Conservation (phyloP, 371 early-diverging fungal species). For the Mucor ambiguus region DNA sequence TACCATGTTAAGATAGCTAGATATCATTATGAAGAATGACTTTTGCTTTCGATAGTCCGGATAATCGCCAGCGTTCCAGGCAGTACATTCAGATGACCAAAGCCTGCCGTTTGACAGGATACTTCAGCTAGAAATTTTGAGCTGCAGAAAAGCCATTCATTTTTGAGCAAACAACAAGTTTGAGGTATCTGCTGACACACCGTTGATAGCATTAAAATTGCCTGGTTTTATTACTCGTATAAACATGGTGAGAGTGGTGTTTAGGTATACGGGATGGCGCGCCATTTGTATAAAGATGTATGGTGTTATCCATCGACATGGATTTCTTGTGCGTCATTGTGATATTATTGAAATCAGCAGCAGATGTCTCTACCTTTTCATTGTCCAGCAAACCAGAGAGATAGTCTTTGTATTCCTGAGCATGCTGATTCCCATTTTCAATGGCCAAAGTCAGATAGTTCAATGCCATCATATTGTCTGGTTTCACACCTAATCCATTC, state of each 20-base stretch:
- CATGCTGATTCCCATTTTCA: background rate
- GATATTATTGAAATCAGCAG: background rate
- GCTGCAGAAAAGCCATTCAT: too few relatives aligned
- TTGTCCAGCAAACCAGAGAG: background rate
- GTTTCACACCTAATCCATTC: conserved; percentile 2
- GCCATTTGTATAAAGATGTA: background rate
- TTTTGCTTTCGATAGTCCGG: too few relatives aligned
- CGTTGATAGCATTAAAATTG: background rate
- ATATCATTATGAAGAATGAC: too few relatives aligned
- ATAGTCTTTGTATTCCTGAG: conserved; percentile 1
- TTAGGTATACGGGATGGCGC: background rate
- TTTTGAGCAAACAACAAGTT: too few relatives aligned
- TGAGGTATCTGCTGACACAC: background rate
- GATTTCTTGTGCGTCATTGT: background rate
- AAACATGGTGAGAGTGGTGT: background rate
- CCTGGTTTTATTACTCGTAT: background rate
- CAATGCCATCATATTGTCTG: background rate
- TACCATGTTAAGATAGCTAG: too few relatives aligned
- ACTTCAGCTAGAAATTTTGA: too few relatives aligned
- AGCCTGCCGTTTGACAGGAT: too few relatives aligned
- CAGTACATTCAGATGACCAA: too few relatives aligned
- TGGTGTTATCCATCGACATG: background rate
- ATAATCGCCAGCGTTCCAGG: too few relatives aligned
- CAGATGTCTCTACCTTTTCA: background rate
- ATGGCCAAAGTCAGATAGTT: background rate